Evolutionary conservation across 345 rosid species (phyloP).

Genomic region (Streptanthus diversifolius): DNA sequence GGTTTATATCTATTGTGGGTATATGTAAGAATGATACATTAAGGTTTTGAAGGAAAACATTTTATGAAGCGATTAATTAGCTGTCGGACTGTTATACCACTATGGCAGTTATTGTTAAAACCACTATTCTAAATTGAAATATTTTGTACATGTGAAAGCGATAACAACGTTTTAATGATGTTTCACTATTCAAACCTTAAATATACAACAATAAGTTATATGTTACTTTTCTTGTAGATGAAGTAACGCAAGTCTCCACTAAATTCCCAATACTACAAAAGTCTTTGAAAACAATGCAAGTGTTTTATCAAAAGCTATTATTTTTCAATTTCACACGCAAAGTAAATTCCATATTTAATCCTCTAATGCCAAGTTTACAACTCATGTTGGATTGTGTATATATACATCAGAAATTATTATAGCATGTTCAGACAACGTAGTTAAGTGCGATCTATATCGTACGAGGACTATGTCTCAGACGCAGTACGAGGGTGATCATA

Average conservation of each 20-base stretch:
- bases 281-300: conserved; percentile 24
- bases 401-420: conserved; percentile 11
- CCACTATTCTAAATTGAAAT: neutral
- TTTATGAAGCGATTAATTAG: neutral
- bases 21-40: neutral
- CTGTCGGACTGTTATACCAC: neutral
- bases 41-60: neutral
- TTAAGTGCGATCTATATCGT: neutral
- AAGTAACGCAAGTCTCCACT: conserved; percentile 15
- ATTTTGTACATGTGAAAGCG: conserved; percentile 10
- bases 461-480: neutral
- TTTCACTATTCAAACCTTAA: conserved; percentile 18
- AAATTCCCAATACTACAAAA: conserved; percentile 21
- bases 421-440: conserved; percentile 13
- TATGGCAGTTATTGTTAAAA: neutral
- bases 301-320: conserved; percentile 10
- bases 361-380: neutral
- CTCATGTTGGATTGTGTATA: neutral
- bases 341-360: neutral
- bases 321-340: conserved; percentile 26
- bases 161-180: neutral
- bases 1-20: neutral
- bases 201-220: neutral
- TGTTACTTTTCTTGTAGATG: conserved; percentile 3
- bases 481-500: conserved; percentile 2